phyloP scores from a whole-genome alignment of 306 rosid species.

The Cucumis cinereus region DNA sequence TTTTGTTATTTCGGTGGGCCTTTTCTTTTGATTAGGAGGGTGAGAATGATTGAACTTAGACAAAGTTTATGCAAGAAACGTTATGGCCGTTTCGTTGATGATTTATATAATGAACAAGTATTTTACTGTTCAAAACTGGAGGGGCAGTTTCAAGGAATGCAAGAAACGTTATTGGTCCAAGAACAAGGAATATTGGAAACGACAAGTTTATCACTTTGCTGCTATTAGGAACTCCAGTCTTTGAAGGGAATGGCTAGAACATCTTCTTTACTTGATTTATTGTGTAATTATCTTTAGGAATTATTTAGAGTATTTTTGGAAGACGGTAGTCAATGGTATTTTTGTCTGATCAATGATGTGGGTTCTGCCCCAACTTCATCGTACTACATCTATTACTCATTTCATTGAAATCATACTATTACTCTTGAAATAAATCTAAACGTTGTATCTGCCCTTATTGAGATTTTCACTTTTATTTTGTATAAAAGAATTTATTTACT shows the following conservation, averaged over 20 bases:
- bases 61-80: not conserved
- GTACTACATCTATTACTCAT: not conserved
- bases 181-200: not conserved
- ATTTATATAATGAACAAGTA: not conserved
- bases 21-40: not conserved
- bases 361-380: not conserved
- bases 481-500: too few relatives aligned
- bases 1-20: not conserved
- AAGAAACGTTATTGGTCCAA: not conserved
- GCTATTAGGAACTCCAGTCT: not conserved
- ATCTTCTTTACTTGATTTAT: not conserved
- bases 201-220: not conserved
- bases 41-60: not conserved
- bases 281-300: not conserved
- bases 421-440: not conserved
- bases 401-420: not conserved
- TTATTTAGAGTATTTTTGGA: not conserved
- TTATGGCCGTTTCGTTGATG: not conserved
- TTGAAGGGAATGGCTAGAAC: not conserved
- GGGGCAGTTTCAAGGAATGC: not conserved
- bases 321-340: not conserved
- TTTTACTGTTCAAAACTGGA: not conserved
- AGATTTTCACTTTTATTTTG: not conserved
- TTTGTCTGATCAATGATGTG: not conserved
- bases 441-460: not conserved